These are phyloP conservation scores for Xylaria sp. DNA, from an alignment of 2,329 filamentous ascomycete genomes.

Conservation along the genomic window DNA sequence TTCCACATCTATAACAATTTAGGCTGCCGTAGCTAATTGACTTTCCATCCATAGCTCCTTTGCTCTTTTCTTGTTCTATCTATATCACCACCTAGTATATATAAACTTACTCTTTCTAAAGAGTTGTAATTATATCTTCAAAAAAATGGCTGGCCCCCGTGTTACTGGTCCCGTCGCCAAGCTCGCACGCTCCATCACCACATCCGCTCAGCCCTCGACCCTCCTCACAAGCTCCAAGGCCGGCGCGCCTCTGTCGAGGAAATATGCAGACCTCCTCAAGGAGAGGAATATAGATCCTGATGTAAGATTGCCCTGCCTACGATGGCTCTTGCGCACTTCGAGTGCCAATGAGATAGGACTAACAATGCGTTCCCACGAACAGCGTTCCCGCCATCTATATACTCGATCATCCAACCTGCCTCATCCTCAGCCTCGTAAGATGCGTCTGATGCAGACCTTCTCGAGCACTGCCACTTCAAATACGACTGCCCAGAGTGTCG, in stretches of 20 bases:
- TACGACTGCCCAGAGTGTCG: constrained; percentile 56
- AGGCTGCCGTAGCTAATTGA: constrained; percentile 14
- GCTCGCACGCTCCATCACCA: constrained; percentile 50
- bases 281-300: constrained; percentile 50
- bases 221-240: constrained; percentile 47
- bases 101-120: not conserved
- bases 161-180: constrained; percentile 49
- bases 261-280: constrained; percentile 53
- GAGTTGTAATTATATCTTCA: constrained; percentile 10
- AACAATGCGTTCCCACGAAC: constrained; percentile 40
- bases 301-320: constrained; percentile 42
- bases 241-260: constrained; percentile 48
- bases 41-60: constrained; percentile 11
- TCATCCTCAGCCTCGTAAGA: constrained; percentile 55
- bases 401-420: constrained; percentile 52
- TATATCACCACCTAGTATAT: not conserved
- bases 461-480: constrained; percentile 56
- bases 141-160: constrained; percentile 48
- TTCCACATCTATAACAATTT: not conserved
- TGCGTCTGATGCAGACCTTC: constrained; percentile 74
- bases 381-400: constrained; percentile 49
- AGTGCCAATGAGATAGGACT: constrained; percentile 30
- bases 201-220: constrained; percentile 45
- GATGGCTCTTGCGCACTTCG: constrained; percentile 2
- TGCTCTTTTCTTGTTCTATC: constrained; percentile 8